Conservation (phyloP, 2,329 filamentous ascomycete species). For the Alternaria infectoria region DNA sequence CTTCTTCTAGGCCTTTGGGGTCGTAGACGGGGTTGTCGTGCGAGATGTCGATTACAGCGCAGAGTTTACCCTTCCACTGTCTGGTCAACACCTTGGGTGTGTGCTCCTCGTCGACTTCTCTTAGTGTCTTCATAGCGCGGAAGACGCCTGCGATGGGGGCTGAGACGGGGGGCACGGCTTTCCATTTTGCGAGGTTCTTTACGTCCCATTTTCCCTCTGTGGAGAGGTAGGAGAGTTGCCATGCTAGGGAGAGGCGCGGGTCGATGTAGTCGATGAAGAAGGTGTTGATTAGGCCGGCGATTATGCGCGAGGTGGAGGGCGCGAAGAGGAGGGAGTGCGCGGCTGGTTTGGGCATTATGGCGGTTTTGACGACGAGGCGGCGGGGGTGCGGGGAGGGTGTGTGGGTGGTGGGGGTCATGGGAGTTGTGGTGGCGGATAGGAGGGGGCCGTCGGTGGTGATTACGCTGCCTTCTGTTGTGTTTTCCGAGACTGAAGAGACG, state of each 20-base stretch:
- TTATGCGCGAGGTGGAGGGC: constrained; percentile 73
- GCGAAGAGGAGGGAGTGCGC: constrained; percentile 86
- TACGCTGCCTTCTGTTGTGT: constrained; percentile 44
- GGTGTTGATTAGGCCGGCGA: constrained; percentile 81
- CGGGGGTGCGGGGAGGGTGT: constrained; percentile 34
- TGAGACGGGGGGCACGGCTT: constrained; percentile 78
- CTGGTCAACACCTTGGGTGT: constrained; percentile 74
- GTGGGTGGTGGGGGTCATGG: constrained; percentile 11
- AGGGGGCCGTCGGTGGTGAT: constrained; percentile 18
- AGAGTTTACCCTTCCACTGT: constrained; percentile 70
- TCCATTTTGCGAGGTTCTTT: constrained; percentile 94
- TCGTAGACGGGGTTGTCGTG: constrained; percentile 92
- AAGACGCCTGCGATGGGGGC: constrained; percentile 79
- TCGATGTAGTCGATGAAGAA: constrained; percentile 81
- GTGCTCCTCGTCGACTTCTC: constrained; percentile 85
- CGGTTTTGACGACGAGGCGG: constrained; percentile 65
- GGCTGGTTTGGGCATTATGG: constrained; percentile 76
- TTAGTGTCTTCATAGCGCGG: constrained; percentile 88
- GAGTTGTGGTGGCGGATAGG: background rate
- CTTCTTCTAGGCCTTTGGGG: constrained; percentile 59
- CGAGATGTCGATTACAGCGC: constrained; percentile 86
- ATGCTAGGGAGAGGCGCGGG: constrained; percentile 77
- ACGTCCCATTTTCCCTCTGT: constrained; percentile 97
- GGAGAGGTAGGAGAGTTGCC: constrained; percentile 89
- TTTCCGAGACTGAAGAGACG: constrained; percentile 20